Conservation (phyloP, 1,139 yeast genomes). For the Candida labiduridarum region DNA sequence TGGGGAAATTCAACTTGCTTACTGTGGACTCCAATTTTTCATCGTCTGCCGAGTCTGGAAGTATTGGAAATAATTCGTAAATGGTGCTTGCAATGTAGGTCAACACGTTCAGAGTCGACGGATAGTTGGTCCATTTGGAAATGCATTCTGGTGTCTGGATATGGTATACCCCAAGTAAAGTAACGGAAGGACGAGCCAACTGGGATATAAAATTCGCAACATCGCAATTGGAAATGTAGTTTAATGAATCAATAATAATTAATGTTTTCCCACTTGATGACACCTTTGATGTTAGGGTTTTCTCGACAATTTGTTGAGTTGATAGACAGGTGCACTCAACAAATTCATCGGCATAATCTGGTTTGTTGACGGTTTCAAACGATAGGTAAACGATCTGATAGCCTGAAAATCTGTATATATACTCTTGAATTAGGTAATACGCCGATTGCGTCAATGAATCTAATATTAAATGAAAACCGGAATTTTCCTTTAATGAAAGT, state of each 20-base stretch:
- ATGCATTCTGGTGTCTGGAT: constrained; percentile 41
- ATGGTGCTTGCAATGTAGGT: constrained; percentile 73
- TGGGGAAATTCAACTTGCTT: constrained; percentile 50
- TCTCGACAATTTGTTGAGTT: constrained; percentile 5
- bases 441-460: constrained; percentile 78
- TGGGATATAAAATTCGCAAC: constrained; percentile 56
- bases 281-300: constrained; percentile 7
- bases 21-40: constrained; percentile 50
- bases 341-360: constrained; percentile 51
- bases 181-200: constrained; percentile 54
- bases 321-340: constrained; percentile 42
- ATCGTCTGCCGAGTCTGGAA: constrained; percentile 35
- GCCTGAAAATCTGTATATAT: constrained; percentile 41
- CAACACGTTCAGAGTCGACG: constrained; percentile 52
- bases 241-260: constrained; percentile 69
- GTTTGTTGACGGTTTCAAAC: constrained; percentile 60
- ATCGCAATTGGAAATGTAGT: constrained; percentile 51
- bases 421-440: constrained; percentile 54
- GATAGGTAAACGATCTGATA: constrained; percentile 51
- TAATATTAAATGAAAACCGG: constrained; percentile 69
- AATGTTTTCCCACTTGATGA: constrained; percentile 27
- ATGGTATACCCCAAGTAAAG: constrained; percentile 66
- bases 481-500: constrained; percentile 65
- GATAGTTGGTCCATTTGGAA: constrained; percentile 40
- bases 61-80: constrained; percentile 40